Base-by-base conservation (phyloP, 2,329 filamentous ascomycete genomes). In the Penicillium sp. region DNA sequence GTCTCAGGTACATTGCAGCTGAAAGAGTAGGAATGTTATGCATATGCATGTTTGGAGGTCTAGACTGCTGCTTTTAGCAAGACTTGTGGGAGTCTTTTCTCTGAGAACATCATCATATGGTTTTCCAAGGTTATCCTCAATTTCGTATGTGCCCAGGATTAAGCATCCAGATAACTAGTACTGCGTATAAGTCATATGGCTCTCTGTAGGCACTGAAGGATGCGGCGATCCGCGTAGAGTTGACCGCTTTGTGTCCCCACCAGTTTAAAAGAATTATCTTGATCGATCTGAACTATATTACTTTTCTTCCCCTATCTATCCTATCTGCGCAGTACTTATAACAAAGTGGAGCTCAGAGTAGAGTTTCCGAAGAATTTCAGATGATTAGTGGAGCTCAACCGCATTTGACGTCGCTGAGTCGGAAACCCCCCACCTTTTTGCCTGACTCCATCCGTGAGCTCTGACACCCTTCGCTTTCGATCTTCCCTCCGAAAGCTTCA, bases 401-500 rank as follows among this genome's bases (percentile, higher is more conserved):
- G 50, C 56, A 54, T 63, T 65, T 65, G 62, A 64, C 61, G 57
- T 65, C 55, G 59, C 58, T 58, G 60, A 63, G 49, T 61, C 60
- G 56, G 55, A 57, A 44, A 32, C 58, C 57, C 59, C 59, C 61
- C 54, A 53, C 56, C 55, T 55, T 55, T 49, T 47, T 45, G 34
- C 50, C 50, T 47, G 45, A 50, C 35, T 27, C 42, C 41, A 20
- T 51, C 50, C 42, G 20, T 38, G 38, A 56, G 53, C 49, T 52
- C 49, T 36, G 46, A 51, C 46, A 36, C 41, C 40, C 45, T 39
- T 38, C 32, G 22, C 26, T 32, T 35, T 47, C 18, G 31, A 46
- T 16, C 22, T 31, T 40, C 46, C 42, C 49, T 37, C 20, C 31
- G 4, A 18, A 34, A 34, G 31, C 38, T 44, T 22, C 24, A 40